Evolutionary conservation across 768 basidiomycete genomes (phyloP), one percentile per base, ranked within the genome.

Genomic region (Candolleomyces efflorescens): DNA sequence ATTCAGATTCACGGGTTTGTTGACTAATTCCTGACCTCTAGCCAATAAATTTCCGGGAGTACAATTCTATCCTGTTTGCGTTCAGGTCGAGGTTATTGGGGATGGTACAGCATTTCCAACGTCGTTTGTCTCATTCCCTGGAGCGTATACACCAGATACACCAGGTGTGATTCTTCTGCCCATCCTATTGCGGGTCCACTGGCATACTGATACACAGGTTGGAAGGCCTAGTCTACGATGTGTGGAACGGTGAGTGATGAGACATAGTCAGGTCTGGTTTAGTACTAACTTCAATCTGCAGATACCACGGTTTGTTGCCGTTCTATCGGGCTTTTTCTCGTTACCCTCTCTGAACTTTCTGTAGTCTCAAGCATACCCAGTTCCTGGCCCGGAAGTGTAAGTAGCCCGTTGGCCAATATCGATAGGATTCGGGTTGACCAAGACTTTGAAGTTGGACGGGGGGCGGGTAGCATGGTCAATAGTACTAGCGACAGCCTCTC

Each of bases 61-160:
- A 0, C 75, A 78, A 58, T 50, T 76, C 36, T 78, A 76, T 54
- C 78, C 77, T 5, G 71, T 70, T n/a, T 78, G 80, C 60, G 75
- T 77, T 18, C 76, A 80, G 56, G 63, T 79, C 32, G 56, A 76
- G 58, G 77, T 77, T 0, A 78, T 75, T 9, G 79, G 77, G 5
- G 72, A 75, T 17, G 78, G 79, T 17, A 74, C 67, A 7, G 69
- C 73, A 4, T 63, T 73, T 18, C 76, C 76, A 2, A 75, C 77
- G 3, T 73, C 71, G 0, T 73, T 79, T 27, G 78, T 79, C 13
- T 73, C 78, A 4, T 80, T 80, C 73, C 79, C 78, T 54, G 75
- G 55, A 24, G 55, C n/a, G n/a, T 56, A 56, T 13, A 56, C 27
- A 1, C 61, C 68, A 0, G 66, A n/a, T 27, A 75, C 72, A 39